Evolutionary conservation across 2,329 filamentous ascomycete species (phyloP), one percentile per base, ranked within the genome.

Genomic region (Ambrosiella xylebori): DNA sequence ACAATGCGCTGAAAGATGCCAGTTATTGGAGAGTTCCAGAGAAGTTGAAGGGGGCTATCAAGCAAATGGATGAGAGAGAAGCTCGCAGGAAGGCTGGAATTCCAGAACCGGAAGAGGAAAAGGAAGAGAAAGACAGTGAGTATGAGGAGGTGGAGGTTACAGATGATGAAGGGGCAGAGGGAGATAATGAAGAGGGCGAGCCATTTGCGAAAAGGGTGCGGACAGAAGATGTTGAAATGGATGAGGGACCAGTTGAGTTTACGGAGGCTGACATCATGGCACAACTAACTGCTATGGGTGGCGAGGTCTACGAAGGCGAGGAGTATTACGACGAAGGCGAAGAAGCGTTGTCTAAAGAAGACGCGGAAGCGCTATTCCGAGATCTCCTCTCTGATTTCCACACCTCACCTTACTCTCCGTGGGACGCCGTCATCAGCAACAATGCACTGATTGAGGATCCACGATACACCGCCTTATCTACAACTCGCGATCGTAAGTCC

Each of bases 11-110:
- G 57, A 95, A 91, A 63, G 86, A 91, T 41, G 78, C 89, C 63
- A 97, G 90, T 69, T 89, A 89, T 69, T 98, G 94, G 93, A 88
- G 88, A 65, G 93, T 96, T 65, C 93, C 93, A 0, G 81, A 88
- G 58, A 84, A 93, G 67, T 76, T 98, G 40, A 84, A 90, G 77
- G 82, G 85, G 61, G 88, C 81, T 12, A 86, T 93, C 57, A 64
- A 84, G 55, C 77, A 81, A 62, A 73, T 88, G 58, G 88, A 95
- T 68, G 36, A n/a, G 19, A 50, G 44, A 11, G 36, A 49, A 17
- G 40, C 13, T 59, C 27, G 60, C 58, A 38, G 39, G 41, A 38
- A 62, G 61, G 38, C 60, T 59, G 41, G 50, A 62, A 40, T 53
- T 38, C 57, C 55, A 37, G 61, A 49, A 15, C 60, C 40, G 41